Conservation (phyloP, 352 stramenopile species). For the Saprolegnia parasitica region DNA sequence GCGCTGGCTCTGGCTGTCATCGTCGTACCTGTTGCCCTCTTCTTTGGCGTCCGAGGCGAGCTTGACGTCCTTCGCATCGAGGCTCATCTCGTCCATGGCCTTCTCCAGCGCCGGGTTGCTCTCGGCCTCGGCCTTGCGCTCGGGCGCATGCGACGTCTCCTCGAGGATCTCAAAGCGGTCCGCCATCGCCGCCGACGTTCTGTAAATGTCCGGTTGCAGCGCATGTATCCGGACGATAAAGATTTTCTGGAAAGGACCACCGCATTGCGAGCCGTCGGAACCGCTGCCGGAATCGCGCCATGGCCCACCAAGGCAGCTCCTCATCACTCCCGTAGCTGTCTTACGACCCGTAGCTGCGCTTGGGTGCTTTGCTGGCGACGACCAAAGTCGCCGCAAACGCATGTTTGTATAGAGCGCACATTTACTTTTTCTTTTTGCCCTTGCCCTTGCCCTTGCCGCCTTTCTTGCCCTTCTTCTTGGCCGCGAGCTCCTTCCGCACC, state of each 20-base stretch:
- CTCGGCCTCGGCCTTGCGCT: slow-evolving; percentile 34
- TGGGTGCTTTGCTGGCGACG: no score
- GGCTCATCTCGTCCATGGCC: slow-evolving; percentile 19
- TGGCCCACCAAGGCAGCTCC: background rate
- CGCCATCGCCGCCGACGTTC: slow-evolving; percentile 6
- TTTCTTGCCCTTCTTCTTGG: slow-evolving; percentile 74
- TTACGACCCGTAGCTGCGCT: background rate
- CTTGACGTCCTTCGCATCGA: slow-evolving; percentile 46
- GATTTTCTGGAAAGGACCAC: slow-evolving; percentile 7
- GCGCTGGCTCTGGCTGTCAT: slow-evolving; percentile 14
- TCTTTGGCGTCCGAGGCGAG: slow-evolving; percentile 70
- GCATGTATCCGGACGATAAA: background rate
- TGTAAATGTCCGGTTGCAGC: slow-evolving; percentile 7
- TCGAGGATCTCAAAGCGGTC: slow-evolving; percentile 79
- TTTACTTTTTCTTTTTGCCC: slow-evolving; percentile 19
- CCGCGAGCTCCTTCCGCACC: slow-evolving; percentile 56
- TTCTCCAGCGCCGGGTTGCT: slow-evolving; percentile 8
- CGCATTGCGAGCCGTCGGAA: background rate
- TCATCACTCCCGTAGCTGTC: no score
- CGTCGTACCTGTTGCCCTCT: slow-evolving; percentile 71
- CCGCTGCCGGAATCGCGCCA: background rate
- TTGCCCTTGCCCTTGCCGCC: slow-evolving; percentile 55
- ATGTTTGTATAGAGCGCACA: background rate
- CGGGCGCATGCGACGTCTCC: slow-evolving; percentile 72
- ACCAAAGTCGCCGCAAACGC: no score